Evolutionary conservation across 2,329 filamentous ascomycete genomes (phyloP), one percentile per base, ranked within the genome.

Genomic region (Aspergillus pseudonomiae): DNA sequence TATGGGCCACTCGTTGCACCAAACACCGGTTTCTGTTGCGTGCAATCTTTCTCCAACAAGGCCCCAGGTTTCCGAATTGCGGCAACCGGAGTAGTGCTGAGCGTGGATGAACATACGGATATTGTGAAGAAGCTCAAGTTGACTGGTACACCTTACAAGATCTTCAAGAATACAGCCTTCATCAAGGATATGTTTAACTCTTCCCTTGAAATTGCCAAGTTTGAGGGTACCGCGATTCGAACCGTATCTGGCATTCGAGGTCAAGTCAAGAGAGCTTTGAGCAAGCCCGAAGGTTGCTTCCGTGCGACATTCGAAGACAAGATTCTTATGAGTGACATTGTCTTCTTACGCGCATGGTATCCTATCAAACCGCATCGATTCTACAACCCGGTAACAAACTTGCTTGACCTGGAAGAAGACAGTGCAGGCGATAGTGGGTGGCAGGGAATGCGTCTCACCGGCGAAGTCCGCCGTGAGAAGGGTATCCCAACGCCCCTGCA

Each of bases 51-150:
- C 74, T 92, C 91, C 0, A 89, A 91, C 65, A 88, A 90, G 73
- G 94, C 90, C 56, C 91, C 94, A 0, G 94, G 94, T 24, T 98
- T 99, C 85, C 89, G 95, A 54, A 92, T 99, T 69, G 92, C 95
- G 11, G 96, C 95, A 2, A 97, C 94, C 0, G 95, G 95, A 65
- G 95, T 95, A 2, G 92, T 99, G 5, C 83, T 98, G 67, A 94
- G 90, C 74, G 95, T 99, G 24, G 95, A 99, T 76, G 94, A 98
- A 80, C 92, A 91, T 46, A 94, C 92, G 3, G 95, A 99, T 77
- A 98, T 99, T 68, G 95, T 99, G 78, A 99, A 99, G 86, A 99
- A 99, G 84, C 89, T 99, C 75, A 99, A 99, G 80, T 87, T 99
- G 56, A 97, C 93, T 0, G 95, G 95, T 64, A 85, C 88, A 55